Base-by-base conservation (phyloP, 768 basidiomycete genomes). In the Mycena floridula region DNA sequence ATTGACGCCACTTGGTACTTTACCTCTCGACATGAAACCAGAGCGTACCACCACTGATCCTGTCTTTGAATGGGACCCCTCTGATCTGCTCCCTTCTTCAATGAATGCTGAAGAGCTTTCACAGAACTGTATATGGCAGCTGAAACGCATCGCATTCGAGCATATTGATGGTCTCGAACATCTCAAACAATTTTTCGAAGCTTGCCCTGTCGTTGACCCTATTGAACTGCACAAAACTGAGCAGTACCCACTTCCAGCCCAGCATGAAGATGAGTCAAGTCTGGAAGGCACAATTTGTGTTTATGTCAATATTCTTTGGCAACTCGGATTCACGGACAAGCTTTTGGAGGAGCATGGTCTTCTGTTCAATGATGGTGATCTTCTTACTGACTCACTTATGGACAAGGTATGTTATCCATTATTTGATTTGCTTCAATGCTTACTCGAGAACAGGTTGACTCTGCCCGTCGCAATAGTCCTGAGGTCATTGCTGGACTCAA, bases 251-350 rank as follows among this genome's bases (percentile, higher is more conserved):
- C 26, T 51, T 4, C 53, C 52, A 11, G 46, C 49, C 12, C 49
- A 53, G 53, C 24, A 50, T 9, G 45, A 42, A 11, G 54, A 55
- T 20, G 54, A 55, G 44, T 53, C 53, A 7, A 51, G 38, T 25
- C 39, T 50, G 18, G 52, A 53, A 7, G 54, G 54, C 5, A 54
- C 53, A 15, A 48, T 55, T 2, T 21, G 45, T 3, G 53, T 54
- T 0, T 4, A 45, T 15, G 40, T 38, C 12, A 49, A 28, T 11
- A 37, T 53, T 4, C 9, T 24, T 3, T 3, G 26, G 7, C 37
- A 37, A 3, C 28, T 54, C 2, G 23, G 25, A 22, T 3, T 54
- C 3, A 24, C 35, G 4, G 22, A 40, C 7, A 41, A 11, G 13
- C 44, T 13, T 1, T 24, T 51, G 8, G 13, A n/a, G 5, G 21